These are phyloP conservation scores for Fusarium algeriense DNA, from an alignment of 2,329 filamentous ascomycete genomes.

Conservation along the genomic window DNA sequence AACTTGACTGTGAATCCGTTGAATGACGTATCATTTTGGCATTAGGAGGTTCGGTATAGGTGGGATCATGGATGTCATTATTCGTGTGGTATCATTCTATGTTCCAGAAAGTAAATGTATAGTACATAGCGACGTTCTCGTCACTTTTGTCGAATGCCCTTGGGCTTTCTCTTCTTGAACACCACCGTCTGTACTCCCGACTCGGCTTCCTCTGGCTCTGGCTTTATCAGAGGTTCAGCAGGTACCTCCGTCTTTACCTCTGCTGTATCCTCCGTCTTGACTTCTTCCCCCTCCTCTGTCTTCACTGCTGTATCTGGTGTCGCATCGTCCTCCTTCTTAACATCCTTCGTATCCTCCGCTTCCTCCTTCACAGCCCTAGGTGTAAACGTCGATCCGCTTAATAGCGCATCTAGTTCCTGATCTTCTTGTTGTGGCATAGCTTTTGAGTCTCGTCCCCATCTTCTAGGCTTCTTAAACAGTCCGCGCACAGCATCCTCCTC, in stretches of 20 bases:
- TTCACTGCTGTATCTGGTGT: conserved; percentile 10
- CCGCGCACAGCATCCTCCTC: conserved; percentile 69
- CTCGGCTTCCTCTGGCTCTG: conserved; percentile 46
- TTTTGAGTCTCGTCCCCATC: conserved; percentile 67
- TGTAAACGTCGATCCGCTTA: conserved; percentile 55
- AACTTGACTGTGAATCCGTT: too few relatives aligned
- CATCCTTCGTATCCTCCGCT: conserved; percentile 27
- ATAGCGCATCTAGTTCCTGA: conserved; percentile 72
- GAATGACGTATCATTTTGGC: too few relatives aligned
- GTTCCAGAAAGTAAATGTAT: not conserved
- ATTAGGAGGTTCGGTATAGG: not conserved
- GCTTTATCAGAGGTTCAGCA: conserved; percentile 45
- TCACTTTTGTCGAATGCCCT: conserved; percentile 71
- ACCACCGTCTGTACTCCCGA: conserved; percentile 63
- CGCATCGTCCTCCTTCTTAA: conserved; percentile 42
- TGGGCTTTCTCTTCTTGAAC: conserved; percentile 85
- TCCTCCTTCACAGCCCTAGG: conserved; percentile 43
- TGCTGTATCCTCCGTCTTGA: conserved; percentile 12
- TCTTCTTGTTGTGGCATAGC: conserved; percentile 61
- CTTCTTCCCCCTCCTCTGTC: conserved; percentile 6
- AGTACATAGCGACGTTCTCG: not conserved
- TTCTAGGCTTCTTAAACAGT: conserved; percentile 69
- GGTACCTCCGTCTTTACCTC: conserved; percentile 58
- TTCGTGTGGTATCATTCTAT: conserved; percentile 35
- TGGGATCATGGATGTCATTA: not conserved